Conservation (phyloP, 768 basidiomycete genomes). For the Mycena kentingensis region DNA sequence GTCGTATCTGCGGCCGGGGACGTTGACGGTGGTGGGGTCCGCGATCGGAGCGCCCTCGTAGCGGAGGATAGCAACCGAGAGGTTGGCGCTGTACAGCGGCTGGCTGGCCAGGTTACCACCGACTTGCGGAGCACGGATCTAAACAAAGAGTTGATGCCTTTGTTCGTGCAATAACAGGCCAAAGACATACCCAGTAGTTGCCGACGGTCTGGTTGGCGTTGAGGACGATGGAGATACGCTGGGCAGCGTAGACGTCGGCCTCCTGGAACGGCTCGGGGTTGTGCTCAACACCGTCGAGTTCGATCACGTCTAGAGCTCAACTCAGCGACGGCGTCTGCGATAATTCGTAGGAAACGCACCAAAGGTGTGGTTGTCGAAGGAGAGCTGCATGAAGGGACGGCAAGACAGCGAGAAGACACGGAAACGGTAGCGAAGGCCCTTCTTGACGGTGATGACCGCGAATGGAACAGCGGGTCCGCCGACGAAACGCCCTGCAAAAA, state of each 20-base stretch:
- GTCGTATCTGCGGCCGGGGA: constrained; percentile 26
- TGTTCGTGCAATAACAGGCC: too few species aligned
- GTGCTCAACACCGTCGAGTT: constrained; percentile 43
- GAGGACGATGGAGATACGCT: constrained; percentile 40
- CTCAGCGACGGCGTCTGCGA: too few species aligned
- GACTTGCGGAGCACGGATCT: constrained; percentile 35
- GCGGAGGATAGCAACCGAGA: constrained; percentile 40
- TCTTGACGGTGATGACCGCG: constrained; percentile 44
- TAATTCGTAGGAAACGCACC: too few species aligned
- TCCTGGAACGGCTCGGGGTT: constrained; percentile 43
- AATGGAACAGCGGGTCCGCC: constrained; percentile 31
- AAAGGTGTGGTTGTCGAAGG: constrained; percentile 41
- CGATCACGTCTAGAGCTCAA: constrained; percentile 30
- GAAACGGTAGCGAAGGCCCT: constrained; percentile 50
- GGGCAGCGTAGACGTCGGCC: constrained; percentile 44
- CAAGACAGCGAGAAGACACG: constrained; percentile 52
- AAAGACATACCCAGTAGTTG: constrained; percentile 41
- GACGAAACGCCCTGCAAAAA: not conserved
- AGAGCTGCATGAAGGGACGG: constrained; percentile 42
- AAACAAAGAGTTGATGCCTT: not conserved
- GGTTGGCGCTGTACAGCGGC: constrained; percentile 32
- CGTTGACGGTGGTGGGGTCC: constrained; percentile 34
- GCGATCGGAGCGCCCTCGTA: constrained; percentile 37
- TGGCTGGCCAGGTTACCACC: constrained; percentile 29
- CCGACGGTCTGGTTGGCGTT: constrained; percentile 43